These are phyloP conservation scores for Bacidia gigantensis DNA, from an alignment of 495 filamentous ascomycete genomes.

Conservation along the genomic window DNA sequence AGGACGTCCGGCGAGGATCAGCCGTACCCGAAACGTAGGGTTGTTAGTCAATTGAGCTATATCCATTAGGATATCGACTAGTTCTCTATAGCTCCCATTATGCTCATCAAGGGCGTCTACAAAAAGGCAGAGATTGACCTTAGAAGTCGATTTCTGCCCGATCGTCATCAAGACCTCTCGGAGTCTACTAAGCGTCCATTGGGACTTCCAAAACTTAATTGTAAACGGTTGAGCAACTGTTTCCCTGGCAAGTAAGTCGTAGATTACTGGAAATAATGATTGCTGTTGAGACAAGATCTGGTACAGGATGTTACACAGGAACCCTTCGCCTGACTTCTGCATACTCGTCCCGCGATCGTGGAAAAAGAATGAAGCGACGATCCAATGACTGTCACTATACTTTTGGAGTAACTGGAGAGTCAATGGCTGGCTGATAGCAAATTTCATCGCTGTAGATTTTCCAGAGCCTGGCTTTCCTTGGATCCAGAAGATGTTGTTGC, in stretches of 20 bases:
- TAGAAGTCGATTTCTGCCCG: neutral
- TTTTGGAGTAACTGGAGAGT: neutral
- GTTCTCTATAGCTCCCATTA: conserved; percentile 5
- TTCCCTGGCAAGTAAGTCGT: neutral
- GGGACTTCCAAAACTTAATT: neutral
- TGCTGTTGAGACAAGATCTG: conserved; percentile 2
- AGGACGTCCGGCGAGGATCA: conserved; percentile 3
- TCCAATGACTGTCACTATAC: neutral
- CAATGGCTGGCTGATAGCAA: conserved; percentile 2
- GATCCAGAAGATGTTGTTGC: conserved; percentile 6
- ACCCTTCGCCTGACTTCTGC: conserved; percentile 5
- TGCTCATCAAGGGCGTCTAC: conserved; percentile 12
- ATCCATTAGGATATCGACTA: neutral
- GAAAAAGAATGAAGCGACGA: conserved; percentile 4
- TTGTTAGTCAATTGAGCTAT: neutral
- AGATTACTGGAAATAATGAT: neutral
- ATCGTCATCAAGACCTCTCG: neutral
- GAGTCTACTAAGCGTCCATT: neutral
- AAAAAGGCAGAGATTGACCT: conserved; percentile 5
- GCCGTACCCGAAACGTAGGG: neutral
- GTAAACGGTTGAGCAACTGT: neutral
- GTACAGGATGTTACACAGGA: conserved; percentile 5
- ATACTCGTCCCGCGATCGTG: conserved; percentile 1
- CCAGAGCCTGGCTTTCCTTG: conserved; percentile 9
- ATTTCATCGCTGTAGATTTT: conserved; percentile 13